phyloP scores from a whole-genome alignment of 176 grass and related monocot species.

The Miscanthus lutarioriparius region DNA sequence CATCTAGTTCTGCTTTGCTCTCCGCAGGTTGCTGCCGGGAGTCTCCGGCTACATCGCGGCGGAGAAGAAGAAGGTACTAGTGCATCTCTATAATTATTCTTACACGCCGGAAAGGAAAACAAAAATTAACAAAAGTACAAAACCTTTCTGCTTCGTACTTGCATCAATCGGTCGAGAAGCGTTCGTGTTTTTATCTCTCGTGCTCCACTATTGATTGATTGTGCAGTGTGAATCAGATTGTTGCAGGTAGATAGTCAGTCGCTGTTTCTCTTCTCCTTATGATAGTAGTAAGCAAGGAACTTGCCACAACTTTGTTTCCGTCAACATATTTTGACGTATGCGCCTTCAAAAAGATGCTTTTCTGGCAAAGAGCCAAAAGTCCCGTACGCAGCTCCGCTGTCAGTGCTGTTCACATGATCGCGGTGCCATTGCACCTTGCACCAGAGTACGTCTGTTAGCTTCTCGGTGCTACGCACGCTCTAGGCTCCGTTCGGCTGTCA shows the following conservation, averaged over 20 bases:
- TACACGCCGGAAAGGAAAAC: not conserved
- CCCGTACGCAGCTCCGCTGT: not conserved
- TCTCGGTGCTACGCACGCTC: not conserved
- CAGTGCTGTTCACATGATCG: not conserved
- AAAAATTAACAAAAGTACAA: not conserved
- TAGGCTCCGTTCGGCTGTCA: too few relatives aligned
- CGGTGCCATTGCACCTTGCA: not conserved
- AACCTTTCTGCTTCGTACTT: constrained; percentile 6
- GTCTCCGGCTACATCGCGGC: constrained; percentile 71
- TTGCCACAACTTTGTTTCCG: not conserved
- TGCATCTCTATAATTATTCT: not conserved
- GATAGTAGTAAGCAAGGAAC: not conserved
- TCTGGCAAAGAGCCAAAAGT: not conserved
- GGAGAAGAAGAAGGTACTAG: constrained; percentile 80
- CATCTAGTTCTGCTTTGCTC: not conserved
- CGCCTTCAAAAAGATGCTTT: not conserved
- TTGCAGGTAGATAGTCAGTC: not conserved
- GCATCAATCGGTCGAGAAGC: not conserved
- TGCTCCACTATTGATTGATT: not conserved
- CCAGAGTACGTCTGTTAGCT: not conserved
- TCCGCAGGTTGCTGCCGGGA: constrained; percentile 71
- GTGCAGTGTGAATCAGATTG: not conserved
- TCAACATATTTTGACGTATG: constrained; percentile 15
- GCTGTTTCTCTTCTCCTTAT: not conserved
- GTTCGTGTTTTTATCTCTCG: not conserved